phyloP scores from a whole-genome alignment of 192 early-diverging fungal species.

The Mortierella antarctica region DNA sequence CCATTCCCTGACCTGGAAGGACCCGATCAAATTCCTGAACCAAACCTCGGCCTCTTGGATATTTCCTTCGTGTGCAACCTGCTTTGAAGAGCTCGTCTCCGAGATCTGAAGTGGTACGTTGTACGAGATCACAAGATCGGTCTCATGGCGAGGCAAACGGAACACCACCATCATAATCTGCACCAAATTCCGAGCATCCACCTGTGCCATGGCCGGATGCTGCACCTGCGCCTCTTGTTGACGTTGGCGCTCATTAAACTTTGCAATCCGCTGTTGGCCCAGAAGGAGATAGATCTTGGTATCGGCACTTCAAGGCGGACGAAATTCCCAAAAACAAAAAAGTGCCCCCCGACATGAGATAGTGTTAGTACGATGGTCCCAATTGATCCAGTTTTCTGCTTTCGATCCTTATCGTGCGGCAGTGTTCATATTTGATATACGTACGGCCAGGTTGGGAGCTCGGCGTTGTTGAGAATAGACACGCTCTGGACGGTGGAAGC shows the following conservation, averaged over 20 bases:
- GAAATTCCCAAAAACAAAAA: neutral
- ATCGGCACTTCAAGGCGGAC: slow-evolving; percentile 28
- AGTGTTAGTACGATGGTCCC: too few relatives aligned
- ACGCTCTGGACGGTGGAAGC: slow-evolving; percentile 56
- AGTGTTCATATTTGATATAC: slow-evolving; percentile 6
- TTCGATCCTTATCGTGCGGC: too few relatives aligned
- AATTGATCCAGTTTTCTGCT: too few relatives aligned
- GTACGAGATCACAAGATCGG: slow-evolving; percentile 82
- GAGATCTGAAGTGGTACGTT: slow-evolving; percentile 77
- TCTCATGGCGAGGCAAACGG: slow-evolving; percentile 71
- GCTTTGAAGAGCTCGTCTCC: slow-evolving; percentile 56
- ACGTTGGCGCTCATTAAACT: slow-evolving; percentile 76
- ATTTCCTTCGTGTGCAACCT: slow-evolving; percentile 40
- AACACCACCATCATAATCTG: slow-evolving; percentile 77
- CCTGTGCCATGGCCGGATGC: neutral
- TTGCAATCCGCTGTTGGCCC: slow-evolving; percentile 78
- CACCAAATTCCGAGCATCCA: slow-evolving; percentile 69
- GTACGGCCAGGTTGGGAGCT: slow-evolving; percentile 68
- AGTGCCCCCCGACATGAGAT: too few relatives aligned
- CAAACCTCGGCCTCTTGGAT: slow-evolving; percentile 55
- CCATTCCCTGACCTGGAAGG: slow-evolving; percentile 66
- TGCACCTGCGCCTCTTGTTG: slow-evolving; percentile 2
- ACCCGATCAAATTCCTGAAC: slow-evolving; percentile 55
- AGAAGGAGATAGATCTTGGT: slow-evolving; percentile 62
- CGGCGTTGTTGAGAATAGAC: slow-evolving; percentile 50